phyloP scores from a whole-genome alignment of 148 eudicot species.

The Talinum fruticosum region DNA sequence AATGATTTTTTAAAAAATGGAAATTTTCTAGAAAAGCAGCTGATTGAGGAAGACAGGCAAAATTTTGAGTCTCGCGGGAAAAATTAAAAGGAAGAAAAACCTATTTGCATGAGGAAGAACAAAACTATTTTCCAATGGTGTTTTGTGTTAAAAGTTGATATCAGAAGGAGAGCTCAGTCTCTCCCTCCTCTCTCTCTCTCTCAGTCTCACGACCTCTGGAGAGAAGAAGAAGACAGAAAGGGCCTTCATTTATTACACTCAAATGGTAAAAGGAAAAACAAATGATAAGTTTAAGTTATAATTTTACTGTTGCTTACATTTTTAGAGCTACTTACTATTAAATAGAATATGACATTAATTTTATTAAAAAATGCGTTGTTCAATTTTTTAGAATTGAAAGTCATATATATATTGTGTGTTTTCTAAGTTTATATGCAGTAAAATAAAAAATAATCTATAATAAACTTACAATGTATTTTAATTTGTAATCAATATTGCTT shows the following conservation, averaged over 20 bases:
- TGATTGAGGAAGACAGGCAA: slow-evolving; percentile 11
- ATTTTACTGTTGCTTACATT: too few species aligned
- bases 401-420: too few species aligned
- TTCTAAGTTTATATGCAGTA: too few species aligned
- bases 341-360: too few species aligned
- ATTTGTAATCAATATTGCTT: too few species aligned
- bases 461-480: too few species aligned
- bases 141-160: neutral
- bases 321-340: too few species aligned
- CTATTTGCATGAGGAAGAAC: neutral
- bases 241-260: neutral
- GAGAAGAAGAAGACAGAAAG: neutral
- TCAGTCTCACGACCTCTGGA: too few species aligned
- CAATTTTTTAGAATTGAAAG: too few species aligned
- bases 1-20: neutral
- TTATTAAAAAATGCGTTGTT: too few species aligned
- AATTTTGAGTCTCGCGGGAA: slow-evolving; percentile 20
- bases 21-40: neutral
- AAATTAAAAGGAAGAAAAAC: neutral
- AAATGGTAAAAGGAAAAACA: neutral
- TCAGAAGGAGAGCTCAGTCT: neutral
- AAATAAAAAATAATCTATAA: too few species aligned
- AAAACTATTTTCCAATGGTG: neutral
- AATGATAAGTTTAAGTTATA: too few species aligned
- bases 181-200: neutral